Conservation (phyloP, 1,284 basidiomycete species). For the Apiotrichum gamsii region DNA sequence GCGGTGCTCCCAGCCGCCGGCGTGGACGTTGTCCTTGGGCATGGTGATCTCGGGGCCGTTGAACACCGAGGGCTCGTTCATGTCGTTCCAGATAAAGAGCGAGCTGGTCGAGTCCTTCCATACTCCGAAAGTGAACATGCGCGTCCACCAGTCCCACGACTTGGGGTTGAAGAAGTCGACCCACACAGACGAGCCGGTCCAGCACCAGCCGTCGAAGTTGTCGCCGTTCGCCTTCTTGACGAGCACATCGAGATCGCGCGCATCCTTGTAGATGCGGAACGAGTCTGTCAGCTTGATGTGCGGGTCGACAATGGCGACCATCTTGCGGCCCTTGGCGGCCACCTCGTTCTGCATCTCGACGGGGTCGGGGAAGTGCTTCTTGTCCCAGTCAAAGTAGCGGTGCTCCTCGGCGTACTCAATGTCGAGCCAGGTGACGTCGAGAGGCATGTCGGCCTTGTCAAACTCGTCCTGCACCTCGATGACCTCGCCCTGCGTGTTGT, state of each 20-base stretch:
- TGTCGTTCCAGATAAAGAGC: constrained; percentile 95
- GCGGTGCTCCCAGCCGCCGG: constrained; percentile 89
- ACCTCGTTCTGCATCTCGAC: constrained; percentile 88
- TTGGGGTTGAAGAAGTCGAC: constrained; percentile 93
- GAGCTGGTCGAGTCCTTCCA: constrained; percentile 59
- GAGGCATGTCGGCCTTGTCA: constrained; percentile 87
- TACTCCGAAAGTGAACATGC: constrained; percentile 63
- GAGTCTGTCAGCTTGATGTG: constrained; percentile 78
- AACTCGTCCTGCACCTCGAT: constrained; percentile 80
- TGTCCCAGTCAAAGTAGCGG: constrained; percentile 97
- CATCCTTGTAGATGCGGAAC: constrained; percentile 82
- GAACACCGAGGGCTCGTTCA: constrained; percentile 99
- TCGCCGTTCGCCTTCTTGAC: constrained; percentile 73
- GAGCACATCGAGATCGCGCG: constrained; percentile 70
- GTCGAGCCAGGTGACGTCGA: constrained; percentile 98
- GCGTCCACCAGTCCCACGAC: constrained; percentile 86
- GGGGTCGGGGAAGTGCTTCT: constrained; percentile 86
- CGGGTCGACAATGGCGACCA: constrained; percentile 96
- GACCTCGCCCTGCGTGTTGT: constrained; percentile 83
- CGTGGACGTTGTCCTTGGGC: constrained; percentile 88
- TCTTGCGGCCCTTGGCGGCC: constrained; percentile 80
- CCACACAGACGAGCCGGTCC: constrained; percentile 93
- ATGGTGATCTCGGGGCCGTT: constrained; percentile 98
- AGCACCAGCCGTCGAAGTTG: constrained; percentile 98
- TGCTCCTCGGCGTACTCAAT: constrained; percentile 94